Evolutionary conservation across 176 grass and related monocot genomes (phyloP), one percentile per base, ranked within the genome.

Genomic region (Zoysia japonica): DNA sequence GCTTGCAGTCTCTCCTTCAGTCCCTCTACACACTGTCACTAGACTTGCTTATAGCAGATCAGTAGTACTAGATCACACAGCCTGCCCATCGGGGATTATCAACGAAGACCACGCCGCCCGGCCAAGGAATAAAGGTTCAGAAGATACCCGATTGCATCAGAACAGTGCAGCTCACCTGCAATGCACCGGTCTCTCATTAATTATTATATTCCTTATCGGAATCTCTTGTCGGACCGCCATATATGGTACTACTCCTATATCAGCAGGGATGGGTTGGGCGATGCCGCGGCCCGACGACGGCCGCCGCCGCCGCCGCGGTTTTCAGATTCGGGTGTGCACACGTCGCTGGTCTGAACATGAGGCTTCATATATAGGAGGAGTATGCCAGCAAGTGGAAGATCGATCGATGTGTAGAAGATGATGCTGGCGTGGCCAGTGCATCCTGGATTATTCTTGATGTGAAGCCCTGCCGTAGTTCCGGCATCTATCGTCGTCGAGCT

Each of bases 281-380:
- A 43, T 41, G 76, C 62, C 62, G 62, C 62, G 47, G n/a, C 40
- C 50, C 35, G 8, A 61, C 63, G 53, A 56, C 61, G 75, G 61
- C 75, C 75, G 75, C 46, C 16, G 53, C 4, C 3, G 50, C 50
- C 50, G 9, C n/a, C 53, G 15, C 45, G 53, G 53, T 17, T n/a
- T 56, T 56, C 15, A 56, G 5, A 56, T 56, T 56, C 53, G 13
- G 14, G n/a, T 56, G 53, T 55, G 16, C 28, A 28, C 28, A 28
- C 28, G 28, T 28, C 28, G 28, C 28, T 28, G 28, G 28, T 28
- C 28, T 28, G 50, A 13, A 12, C 50, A 52, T 52, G 50, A 52
- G 50, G 49, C 3, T 12, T 52, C 50, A 9, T 52, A 28, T 28
- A 28, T 28, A 28, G 28, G 28, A 28, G 28, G 28, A 28, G 28